Percentiles rank a stretch among this genome's conserved stretches.
These are phyloP conservation scores for Diutina pseudorugosa DNA, from an alignment of 1,139 yeast genomes.

Conservation along the genomic window DNA sequence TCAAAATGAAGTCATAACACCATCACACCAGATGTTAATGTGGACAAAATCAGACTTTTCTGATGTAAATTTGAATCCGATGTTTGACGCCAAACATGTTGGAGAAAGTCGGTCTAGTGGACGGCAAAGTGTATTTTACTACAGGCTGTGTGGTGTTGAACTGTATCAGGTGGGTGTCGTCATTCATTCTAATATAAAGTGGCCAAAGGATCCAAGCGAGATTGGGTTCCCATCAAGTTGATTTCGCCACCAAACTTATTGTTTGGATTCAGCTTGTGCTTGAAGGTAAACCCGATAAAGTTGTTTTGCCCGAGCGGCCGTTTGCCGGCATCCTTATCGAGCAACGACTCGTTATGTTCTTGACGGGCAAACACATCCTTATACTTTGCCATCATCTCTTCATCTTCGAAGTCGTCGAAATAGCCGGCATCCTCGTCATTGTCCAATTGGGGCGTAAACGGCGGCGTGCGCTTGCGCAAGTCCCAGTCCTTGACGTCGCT, in stretches of 20 bases:
- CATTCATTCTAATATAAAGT: conserved; percentile 23
- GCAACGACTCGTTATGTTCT: conserved; percentile 70
- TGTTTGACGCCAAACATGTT: no score
- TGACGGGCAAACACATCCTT: conserved; percentile 92
- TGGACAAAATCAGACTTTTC: no score
- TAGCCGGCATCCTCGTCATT: conserved; percentile 98
- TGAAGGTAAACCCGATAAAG: conserved; percentile 92
- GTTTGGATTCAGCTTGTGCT: conserved; percentile 66
- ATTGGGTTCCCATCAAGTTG: conserved; percentile 20
- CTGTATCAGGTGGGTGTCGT: no score
- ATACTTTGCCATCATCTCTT: conserved; percentile 94
- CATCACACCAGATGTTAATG: no score
- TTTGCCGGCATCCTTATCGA: conserved; percentile 40
- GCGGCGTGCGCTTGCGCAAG: conserved; percentile 66
- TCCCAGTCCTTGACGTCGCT: conserved; percentile 67
- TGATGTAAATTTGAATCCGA: no score
- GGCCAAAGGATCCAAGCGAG: conserved; percentile 31
- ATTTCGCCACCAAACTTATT: conserved; percentile 34
- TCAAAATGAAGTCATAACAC: no score
- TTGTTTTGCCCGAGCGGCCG: conserved; percentile 30
- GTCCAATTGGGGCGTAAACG: conserved; percentile 93
- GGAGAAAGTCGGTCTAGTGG: no score
- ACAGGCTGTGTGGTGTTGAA: no score
- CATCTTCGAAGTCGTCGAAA: conserved; percentile 94
- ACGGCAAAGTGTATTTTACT: no score